Evolutionary conservation across 768 basidiomycete genomes (phyloP), one percentile per base, ranked within the genome.

Genomic region (Podaxis sp.): DNA sequence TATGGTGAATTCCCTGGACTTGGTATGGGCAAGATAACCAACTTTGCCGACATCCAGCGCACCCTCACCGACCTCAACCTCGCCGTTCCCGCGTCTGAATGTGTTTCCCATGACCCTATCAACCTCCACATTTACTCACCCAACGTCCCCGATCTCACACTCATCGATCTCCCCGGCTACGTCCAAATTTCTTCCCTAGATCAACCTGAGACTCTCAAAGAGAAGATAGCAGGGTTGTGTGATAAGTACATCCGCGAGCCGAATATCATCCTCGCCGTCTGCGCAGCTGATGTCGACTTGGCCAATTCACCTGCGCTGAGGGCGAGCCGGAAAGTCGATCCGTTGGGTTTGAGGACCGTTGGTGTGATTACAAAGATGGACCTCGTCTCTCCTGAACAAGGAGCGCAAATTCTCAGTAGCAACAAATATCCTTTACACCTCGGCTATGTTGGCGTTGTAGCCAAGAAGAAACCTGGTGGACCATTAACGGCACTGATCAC

Each of bases 331-430:
- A 90, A 92, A 66, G 93, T 99, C 3, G 97, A 99, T 71, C 96
- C 96, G 3, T 79, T 99, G 15, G 97, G 97, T 17, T 79, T 96
- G 60, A 87, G 97, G 26, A 99, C 97, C 1, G 95, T 99, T 67
- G 97, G 97, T 30, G 97, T 99, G 13, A 83, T 99, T 49, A 99
- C 97, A 22, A 99, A 99, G 82, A 98, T 99, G 97, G 97, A 99
- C 73, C 81, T 99, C 36, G 95, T 99, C n/a, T 81, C 88, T 44
- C 85, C 96, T 2, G 90, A 92, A 59, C 83, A 89, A 64, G 97
- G 96, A 11, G 91, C 88, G 0, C 66, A 73, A 38, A 94, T 99
- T 63, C 79, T 99, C 11, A 78, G 86, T 15, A 95, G 95, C 0
- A 95, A 96, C 71, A 82, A 95, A 54, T 99, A 99, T 70, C 97